These are phyloP conservation scores for Leptomonas pyrrhocoris DNA, from an alignment of 208 protist species.

Conservation along the genomic window DNA sequence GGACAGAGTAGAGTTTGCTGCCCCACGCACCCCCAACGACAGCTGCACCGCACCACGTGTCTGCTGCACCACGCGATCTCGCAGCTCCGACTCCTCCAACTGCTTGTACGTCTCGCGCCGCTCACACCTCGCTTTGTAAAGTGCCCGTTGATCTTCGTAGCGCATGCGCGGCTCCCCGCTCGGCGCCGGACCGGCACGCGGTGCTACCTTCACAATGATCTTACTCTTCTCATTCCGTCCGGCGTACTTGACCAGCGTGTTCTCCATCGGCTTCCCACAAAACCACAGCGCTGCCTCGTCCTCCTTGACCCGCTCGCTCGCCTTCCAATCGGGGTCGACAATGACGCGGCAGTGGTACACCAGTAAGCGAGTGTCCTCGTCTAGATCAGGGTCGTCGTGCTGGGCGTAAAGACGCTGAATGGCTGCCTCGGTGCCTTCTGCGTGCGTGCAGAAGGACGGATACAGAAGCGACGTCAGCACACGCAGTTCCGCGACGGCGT, in stretches of 20 bases:
- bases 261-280: conserved; percentile 71
- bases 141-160: conserved; percentile 83
- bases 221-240: conserved; percentile 73
- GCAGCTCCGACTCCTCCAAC: conserved; percentile 80
- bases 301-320: conserved; percentile 51
- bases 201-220: conserved; percentile 72
- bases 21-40: neutral
- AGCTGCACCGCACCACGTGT: conserved; percentile 46
- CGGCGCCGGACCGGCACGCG: conserved; percentile 58
- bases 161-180: conserved; percentile 73
- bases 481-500: conserved; percentile 38
- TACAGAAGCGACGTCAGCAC: conserved; percentile 49
- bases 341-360: conserved; percentile 87
- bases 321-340: conserved; percentile 68
- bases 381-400: conserved; percentile 71
- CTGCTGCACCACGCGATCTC: conserved; percentile 69
- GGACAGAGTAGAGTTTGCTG: no score
- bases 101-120: conserved; percentile 54
- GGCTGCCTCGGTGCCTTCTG: conserved; percentile 31
- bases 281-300: conserved; percentile 74
- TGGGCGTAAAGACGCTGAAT: conserved; percentile 53
- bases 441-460: conserved; percentile 49
- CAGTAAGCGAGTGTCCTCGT: conserved; percentile 67
- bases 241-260: conserved; percentile 49
- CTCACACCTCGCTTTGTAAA: conserved; percentile 56